Percentiles rank a stretch among this genome's conserved stretches.
Conservation (phyloP, 2,329 filamentous ascomycete species). For the Exophiala lecanii-corni region DNA sequence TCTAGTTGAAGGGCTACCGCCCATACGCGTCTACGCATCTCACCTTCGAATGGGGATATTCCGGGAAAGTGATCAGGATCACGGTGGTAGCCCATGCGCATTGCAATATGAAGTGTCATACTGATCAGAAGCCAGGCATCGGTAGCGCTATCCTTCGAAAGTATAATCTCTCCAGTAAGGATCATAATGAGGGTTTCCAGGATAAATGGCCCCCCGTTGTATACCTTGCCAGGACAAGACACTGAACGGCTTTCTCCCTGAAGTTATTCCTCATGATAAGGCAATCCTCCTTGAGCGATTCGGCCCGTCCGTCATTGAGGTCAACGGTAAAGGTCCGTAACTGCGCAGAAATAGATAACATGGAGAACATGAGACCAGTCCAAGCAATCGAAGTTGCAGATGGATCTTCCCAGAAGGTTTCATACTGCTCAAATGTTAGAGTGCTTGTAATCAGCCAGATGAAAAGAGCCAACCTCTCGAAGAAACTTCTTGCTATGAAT, state of each 20-base stretch:
- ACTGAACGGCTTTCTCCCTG: slow-evolving; percentile 44
- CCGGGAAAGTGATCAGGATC: slow-evolving; percentile 51
- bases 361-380: slow-evolving; percentile 42
- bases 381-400: slow-evolving; percentile 37
- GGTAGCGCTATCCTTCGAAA: slow-evolving; percentile 49
- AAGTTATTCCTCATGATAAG: slow-evolving; percentile 28
- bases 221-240: slow-evolving; percentile 52
- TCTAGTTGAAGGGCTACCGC: slow-evolving; percentile 50
- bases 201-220: slow-evolving; percentile 49
- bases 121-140: slow-evolving; percentile 52
- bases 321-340: slow-evolving; percentile 28
- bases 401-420: slow-evolving; percentile 41
- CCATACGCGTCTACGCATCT: slow-evolving; percentile 47
- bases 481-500: slow-evolving; percentile 30
- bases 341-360: slow-evolving; percentile 33
- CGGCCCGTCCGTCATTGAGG: slow-evolving; percentile 23
- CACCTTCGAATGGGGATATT: slow-evolving; percentile 52
- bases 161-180: slow-evolving; percentile 50
- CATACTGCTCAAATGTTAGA: slow-evolving; percentile 35
- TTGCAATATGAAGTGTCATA: slow-evolving; percentile 53
- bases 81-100: slow-evolving; percentile 59
- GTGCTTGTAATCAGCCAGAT: slow-evolving; percentile 19
- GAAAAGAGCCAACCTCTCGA: slow-evolving; percentile 27
- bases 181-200: slow-evolving; percentile 54
- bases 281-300: slow-evolving; percentile 27